Conservation (phyloP, 495 filamentous ascomycete species). For the Xanthoparmelia taractica region DNA sequence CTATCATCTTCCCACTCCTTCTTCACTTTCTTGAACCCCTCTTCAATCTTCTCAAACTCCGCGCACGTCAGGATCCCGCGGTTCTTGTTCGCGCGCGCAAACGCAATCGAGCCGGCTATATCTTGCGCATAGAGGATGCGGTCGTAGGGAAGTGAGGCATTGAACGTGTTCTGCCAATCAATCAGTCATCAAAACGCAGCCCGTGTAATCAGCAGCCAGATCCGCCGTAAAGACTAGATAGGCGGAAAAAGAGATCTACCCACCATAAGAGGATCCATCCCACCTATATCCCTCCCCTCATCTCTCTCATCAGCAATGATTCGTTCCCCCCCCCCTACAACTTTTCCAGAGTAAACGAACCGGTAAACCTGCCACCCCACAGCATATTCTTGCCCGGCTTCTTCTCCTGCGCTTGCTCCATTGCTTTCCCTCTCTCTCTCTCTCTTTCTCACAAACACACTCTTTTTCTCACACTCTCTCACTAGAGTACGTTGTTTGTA, state of each 20-base stretch:
- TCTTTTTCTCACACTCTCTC: too few species aligned
- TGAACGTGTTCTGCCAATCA: conserved; percentile 5
- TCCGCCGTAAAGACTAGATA: too few species aligned
- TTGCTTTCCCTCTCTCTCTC: background rate
- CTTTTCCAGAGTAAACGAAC: conserved; percentile 34
- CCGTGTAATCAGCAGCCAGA: conserved; percentile 53
- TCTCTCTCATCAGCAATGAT: background rate
- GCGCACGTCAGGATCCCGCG: conserved; percentile 62
- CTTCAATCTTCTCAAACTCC: conserved; percentile 71
- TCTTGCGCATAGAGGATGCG: conserved; percentile 75
- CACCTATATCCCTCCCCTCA: background rate
- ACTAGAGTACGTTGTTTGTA: too few species aligned
- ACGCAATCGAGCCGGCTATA: conserved; percentile 74
- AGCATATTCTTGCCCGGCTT: conserved; percentile 47
- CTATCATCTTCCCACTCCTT: conserved; percentile 62
- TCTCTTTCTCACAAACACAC: too few species aligned
- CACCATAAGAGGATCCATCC: conserved; percentile 2
- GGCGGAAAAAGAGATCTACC: too few species aligned
- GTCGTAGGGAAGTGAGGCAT: conserved; percentile 67
- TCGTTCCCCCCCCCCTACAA: background rate
- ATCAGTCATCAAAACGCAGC: too few species aligned
- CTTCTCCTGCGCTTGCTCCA: conserved; percentile 4
- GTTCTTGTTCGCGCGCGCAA: conserved; percentile 75
- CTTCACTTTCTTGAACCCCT: conserved; percentile 61
- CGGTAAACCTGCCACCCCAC: conserved; percentile 78